Percentiles rank a stretch among this genome's conserved stretches.
Conservation (phyloP, 1,284 basidiomycete species). For the Fomitopsis schrenkii region DNA sequence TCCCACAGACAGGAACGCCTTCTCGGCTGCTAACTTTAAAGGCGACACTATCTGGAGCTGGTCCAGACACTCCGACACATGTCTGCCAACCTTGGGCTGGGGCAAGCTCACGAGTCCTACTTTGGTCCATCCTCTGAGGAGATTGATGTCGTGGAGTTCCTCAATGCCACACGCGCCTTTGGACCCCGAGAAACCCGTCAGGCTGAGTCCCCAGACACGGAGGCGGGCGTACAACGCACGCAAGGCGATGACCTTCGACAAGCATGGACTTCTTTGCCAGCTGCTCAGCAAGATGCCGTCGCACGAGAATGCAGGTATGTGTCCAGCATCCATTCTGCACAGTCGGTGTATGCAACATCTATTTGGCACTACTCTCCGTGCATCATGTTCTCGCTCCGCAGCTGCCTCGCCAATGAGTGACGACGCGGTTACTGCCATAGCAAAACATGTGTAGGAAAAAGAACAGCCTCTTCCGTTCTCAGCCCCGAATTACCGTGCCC, state of each 20-base stretch:
- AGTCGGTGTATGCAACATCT: neutral
- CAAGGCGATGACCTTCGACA: constrained; percentile 6
- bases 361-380: neutral
- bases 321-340: neutral
- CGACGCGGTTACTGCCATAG: neutral
- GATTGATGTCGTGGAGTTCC: constrained; percentile 23
- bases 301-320: constrained; percentile 30
- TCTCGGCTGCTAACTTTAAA: neutral
- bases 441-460: neutral
- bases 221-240: neutral
- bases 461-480: neutral
- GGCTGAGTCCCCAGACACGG: neutral
- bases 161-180: constrained; percentile 17
- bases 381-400: neutral
- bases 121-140: constrained; percentile 30
- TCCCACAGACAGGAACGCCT: neutral
- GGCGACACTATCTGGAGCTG: neutral
- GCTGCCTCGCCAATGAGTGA: neutral
- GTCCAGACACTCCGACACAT: neutral
- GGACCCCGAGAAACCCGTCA: constrained; percentile 6
- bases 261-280: constrained; percentile 13
- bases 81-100: constrained; percentile 19
- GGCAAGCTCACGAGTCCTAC: constrained; percentile 28
- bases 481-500: neutral
- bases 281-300: constrained; percentile 17